Conservation (phyloP, 495 filamentous ascomycete species). For the Tuber aestivum region DNA sequence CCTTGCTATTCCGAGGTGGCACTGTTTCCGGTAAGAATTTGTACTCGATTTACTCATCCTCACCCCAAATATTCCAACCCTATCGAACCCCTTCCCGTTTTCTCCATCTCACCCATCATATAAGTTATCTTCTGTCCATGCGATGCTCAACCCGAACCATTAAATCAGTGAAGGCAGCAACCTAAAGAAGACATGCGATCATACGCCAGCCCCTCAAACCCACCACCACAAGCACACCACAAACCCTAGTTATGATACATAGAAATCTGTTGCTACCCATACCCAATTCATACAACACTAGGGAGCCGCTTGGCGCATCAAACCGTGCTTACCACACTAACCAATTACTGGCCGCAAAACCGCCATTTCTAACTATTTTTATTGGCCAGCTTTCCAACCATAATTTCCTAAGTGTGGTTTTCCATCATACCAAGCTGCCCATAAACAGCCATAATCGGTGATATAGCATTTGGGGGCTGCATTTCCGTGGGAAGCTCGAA, state of each 20-base stretch:
- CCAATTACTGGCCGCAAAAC: too few species aligned
- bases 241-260: neutral
- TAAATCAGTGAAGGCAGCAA: neutral
- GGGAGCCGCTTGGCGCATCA: too few species aligned
- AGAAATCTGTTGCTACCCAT: neutral
- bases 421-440: too few species aligned
- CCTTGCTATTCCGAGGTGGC: neutral
- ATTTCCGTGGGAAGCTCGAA: neutral
- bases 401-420: too few species aligned
- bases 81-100: neutral
- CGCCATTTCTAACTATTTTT: too few species aligned
- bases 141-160: neutral
- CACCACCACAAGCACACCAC: rapidly evolving
- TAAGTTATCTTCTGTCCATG: neutral
- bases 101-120: neutral
- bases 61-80: neutral
- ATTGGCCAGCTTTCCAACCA: too few species aligned
- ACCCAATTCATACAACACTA: neutral
- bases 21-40: neutral
- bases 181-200: neutral
- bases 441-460: too few species aligned
- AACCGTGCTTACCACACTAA: too few species aligned
- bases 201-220: neutral
- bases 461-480: too few species aligned
- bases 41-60: neutral